These are phyloP conservation scores for Candida qinlingensis DNA, from an alignment of 805 yeast species.

Conservation along the genomic window DNA sequence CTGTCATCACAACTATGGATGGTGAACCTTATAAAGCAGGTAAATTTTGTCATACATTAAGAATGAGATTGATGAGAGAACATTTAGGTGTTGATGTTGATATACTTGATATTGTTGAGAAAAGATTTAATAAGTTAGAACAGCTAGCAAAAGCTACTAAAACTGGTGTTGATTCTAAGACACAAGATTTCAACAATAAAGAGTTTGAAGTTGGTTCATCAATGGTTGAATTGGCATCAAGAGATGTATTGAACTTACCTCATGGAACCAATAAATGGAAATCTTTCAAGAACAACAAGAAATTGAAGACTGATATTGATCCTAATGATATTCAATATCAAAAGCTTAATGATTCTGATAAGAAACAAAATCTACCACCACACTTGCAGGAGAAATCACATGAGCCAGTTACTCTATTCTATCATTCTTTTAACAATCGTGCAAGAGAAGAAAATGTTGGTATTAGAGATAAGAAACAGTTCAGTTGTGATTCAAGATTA, in stretches of 20 bases:
- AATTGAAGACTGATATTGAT: slow-evolving; percentile 2
- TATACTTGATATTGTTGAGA: slow-evolving; percentile 72
- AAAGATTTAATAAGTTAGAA: slow-evolving; percentile 49
- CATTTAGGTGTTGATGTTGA: slow-evolving; percentile 94
- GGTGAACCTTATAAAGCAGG: slow-evolving; percentile 80
- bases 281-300: slow-evolving; percentile 11
- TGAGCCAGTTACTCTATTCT: slow-evolving; percentile 19
- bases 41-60: slow-evolving; percentile 80
- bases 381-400: slow-evolving; percentile 16
- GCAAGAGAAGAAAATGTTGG: slow-evolving; percentile 88
- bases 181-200: slow-evolving; percentile 32
- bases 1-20: slow-evolving; percentile 63
- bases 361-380: slow-evolving; percentile 19
- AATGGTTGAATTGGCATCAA: slow-evolving; percentile 67
- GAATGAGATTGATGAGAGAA: slow-evolving; percentile 93
- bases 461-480: slow-evolving; percentile 73
- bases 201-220: slow-evolving; percentile 46
- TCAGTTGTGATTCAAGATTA: slow-evolving; percentile 78
- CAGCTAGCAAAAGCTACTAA: slow-evolving; percentile 27
- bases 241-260: slow-evolving; percentile 52
- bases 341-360: slow-evolving; percentile 20
- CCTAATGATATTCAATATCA: slow-evolving; percentile 25
- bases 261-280: slow-evolving; percentile 47
- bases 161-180: slow-evolving; percentile 32
- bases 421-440: slow-evolving; percentile 73